Base-by-base conservation (phyloP, 2,329 filamentous ascomycete genomes). In the Hypoxylon sp. region DNA sequence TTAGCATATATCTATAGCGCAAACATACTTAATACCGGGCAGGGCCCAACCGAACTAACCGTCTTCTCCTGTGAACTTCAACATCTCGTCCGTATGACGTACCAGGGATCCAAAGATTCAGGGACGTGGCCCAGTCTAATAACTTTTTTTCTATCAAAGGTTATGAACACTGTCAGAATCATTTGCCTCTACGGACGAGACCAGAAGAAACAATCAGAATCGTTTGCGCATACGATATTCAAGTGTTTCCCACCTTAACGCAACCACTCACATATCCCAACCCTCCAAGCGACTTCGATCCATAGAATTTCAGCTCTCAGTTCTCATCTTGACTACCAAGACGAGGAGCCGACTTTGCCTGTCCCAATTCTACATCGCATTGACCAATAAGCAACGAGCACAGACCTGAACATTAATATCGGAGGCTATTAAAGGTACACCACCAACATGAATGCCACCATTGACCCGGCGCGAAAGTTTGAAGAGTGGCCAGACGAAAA, bases 401-500 rank as follows among this genome's bases (percentile, higher is more conserved):
- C 14, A 44, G 17, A 5, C 37, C 14, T 6, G 19, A 3, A 22
- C 3, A 26, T 26, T 5, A 4, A 26, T 26, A 26, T 26, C 26
- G 5, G 26, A 26, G 4, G 26, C 26, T 26, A 26, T 26, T 26
- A 26, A 26, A 26, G 26, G 26, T 26, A 26, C 22, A 44, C 42
- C 24, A 22, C 39, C 55, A 67, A 3, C 17, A 70, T 71, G 68
- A 66, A 66, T 31, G 47, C 51, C 26, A 14, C 47, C 22, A 26
- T 61, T 17, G 46, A 50, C 2, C 17, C 44, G n/a, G 9, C 53
- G 9, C 59, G 48, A 6, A 69, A 46, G 29, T 54, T 66, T 19
- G 65, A 63, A 0, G 46, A 63, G 5, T 71, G 68, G 65, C 22
- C 59, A 13, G 62, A 71, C 1, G 68, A 66, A 2, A 37, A 31